Evolutionary conservation across 1,284 basidiomycete species (phyloP).

Genomic region (Fomitopsis betulina): DNA sequence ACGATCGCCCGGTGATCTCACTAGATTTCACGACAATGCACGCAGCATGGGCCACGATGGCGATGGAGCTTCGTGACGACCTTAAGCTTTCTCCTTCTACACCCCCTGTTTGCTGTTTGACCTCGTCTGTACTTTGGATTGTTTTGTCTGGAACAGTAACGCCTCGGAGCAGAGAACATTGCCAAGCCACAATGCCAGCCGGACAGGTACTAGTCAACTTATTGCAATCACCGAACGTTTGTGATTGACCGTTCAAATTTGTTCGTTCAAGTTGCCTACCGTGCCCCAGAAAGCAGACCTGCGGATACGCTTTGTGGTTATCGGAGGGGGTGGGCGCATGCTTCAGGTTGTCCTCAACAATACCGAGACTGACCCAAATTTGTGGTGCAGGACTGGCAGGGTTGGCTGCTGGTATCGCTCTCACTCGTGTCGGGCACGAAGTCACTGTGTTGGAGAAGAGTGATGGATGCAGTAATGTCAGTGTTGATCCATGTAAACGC

Average conservation of each 20-base stretch:
- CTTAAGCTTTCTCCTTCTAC: not conserved
- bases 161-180: too few relatives aligned
- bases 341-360: too few relatives aligned
- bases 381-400: constrained; percentile 1
- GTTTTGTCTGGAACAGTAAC: too few relatives aligned
- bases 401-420: constrained; percentile 4
- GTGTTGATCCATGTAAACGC: constrained; percentile 7
- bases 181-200: too few relatives aligned
- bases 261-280: not conserved
- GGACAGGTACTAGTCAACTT: too few relatives aligned
- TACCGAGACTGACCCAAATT: not conserved
- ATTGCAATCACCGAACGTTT: not conserved
- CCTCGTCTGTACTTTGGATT: too few relatives aligned
- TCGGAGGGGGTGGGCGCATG: constrained; percentile 2
- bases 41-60: not conserved
- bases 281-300: not conserved
- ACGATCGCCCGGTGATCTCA: not conserved
- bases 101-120: too few relatives aligned
- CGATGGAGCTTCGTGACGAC: not conserved
- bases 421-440: constrained; percentile 46
- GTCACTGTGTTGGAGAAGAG: constrained; percentile 50
- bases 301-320: constrained; percentile 1
- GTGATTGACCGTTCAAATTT: too few relatives aligned
- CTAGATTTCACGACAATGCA: not conserved
- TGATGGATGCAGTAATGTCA: constrained; percentile 29